These are phyloP conservation scores for Fusarium sp. DNA, from an alignment of 2,329 filamentous ascomycete genomes.

Conservation along the genomic window DNA sequence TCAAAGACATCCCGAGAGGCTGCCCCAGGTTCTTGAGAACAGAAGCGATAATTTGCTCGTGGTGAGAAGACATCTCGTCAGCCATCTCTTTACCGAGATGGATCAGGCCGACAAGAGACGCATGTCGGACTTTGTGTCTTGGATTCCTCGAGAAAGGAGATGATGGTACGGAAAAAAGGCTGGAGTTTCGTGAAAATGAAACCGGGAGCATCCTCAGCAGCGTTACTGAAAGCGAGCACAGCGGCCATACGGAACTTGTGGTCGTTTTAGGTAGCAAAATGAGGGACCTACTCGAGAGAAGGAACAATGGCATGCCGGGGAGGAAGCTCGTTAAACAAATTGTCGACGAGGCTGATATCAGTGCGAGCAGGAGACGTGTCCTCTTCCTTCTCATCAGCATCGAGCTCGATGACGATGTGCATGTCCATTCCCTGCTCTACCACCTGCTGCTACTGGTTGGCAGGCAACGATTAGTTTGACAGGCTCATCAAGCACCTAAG, in stretches of 20 bases:
- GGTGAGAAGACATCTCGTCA: slow-evolving; percentile 87
- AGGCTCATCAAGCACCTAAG: too few relatives aligned
- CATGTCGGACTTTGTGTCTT: slow-evolving; percentile 86
- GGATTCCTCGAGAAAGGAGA: slow-evolving; percentile 85
- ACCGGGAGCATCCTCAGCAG: slow-evolving; percentile 95
- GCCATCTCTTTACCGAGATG: slow-evolving; percentile 93
- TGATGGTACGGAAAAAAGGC: slow-evolving; percentile 84
- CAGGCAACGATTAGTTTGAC: too few relatives aligned
- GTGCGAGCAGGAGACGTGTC: slow-evolving; percentile 84
- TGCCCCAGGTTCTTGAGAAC: slow-evolving; percentile 90
- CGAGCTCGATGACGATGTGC: slow-evolving; percentile 89
- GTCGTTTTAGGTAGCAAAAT: slow-evolving; percentile 79
- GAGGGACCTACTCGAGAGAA: slow-evolving; percentile 84
- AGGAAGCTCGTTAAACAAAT: slow-evolving; percentile 87
- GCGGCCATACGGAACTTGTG: slow-evolving; percentile 87
- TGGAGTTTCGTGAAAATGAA: slow-evolving; percentile 95
- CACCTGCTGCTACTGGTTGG: too few relatives aligned
- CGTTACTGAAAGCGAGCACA: slow-evolving; percentile 91
- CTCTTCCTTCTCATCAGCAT: slow-evolving; percentile 80
- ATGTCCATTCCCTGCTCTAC: too few relatives aligned
- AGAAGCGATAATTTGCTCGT: slow-evolving; percentile 84
- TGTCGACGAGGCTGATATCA: slow-evolving; percentile 87
- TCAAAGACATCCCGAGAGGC: slow-evolving; percentile 75
- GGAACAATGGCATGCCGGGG: slow-evolving; percentile 95
- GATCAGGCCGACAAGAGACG: slow-evolving; percentile 87